A percentile compares a stretch with the other conserved stretches of the same genome.
Conservation (phyloP, 2,329 filamentous ascomycete genomes). For the Beauveria medogensis region DNA sequence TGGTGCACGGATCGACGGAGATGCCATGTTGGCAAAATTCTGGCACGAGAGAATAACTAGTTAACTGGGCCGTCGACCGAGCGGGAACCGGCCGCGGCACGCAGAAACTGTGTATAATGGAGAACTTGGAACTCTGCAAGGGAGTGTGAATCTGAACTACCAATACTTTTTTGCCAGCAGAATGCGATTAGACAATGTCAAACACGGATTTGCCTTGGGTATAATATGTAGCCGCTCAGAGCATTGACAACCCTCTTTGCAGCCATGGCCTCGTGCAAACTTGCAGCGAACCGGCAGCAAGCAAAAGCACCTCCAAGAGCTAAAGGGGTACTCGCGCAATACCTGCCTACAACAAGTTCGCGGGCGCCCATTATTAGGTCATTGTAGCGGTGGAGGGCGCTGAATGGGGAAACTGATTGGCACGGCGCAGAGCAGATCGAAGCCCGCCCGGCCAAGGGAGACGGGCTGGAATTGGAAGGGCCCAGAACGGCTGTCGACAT, state of each 20-base stretch:
- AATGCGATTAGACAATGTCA: too few species aligned
- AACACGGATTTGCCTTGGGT: too few species aligned
- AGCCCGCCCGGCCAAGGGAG: background rate
- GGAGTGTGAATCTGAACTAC: too few species aligned
- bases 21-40: background rate
- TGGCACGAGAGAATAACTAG: background rate
- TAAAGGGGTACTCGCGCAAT: background rate
- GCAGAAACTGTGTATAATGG: too few species aligned
- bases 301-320: background rate
- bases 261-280: too few species aligned
- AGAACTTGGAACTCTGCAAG: too few species aligned
- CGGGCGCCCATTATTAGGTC: background rate
- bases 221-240: too few species aligned
- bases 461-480: conserved; percentile 6
- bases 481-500: conserved; percentile 4
- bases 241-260: background rate
- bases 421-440: conserved; percentile 4
- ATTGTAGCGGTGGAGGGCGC: conserved; percentile 6
- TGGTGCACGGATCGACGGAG: background rate
- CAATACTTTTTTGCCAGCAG: too few species aligned
- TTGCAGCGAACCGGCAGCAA: too few species aligned
- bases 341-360: background rate
- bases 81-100: too few species aligned
- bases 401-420: conserved; percentile 2
- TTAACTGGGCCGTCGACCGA: too few species aligned